These are phyloP conservation scores for Atalantia buxifolia DNA, from an alignment of 345 rosid genomes.

Conservation along the genomic window DNA sequence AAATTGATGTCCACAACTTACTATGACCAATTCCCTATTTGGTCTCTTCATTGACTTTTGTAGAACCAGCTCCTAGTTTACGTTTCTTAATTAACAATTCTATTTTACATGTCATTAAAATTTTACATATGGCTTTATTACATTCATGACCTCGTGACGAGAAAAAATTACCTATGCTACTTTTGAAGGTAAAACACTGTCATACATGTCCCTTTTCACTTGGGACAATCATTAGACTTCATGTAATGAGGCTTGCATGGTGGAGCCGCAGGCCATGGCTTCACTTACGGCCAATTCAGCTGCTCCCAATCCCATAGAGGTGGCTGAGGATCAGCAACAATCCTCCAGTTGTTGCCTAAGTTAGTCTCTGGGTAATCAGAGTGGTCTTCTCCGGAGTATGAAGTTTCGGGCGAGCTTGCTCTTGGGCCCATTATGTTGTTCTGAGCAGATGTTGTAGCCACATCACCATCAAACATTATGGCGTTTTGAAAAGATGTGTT, in stretches of 20 bases:
- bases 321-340: constrained; percentile 30
- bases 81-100: neutral
- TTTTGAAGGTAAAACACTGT: neutral
- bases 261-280: neutral
- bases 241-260: neutral
- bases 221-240: neutral
- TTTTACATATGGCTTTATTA: neutral
- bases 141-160: neutral
- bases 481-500: neutral
- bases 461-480: neutral
- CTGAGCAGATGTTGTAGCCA: constrained; percentile 2
- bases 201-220: neutral
- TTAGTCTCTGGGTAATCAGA: constrained; percentile 27
- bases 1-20: neutral
- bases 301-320: constrained; percentile 57
- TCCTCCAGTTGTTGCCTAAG: constrained; percentile 23
- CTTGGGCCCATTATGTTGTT: constrained; percentile 17
- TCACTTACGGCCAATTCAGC: constrained; percentile 41
- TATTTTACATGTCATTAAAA: neutral
- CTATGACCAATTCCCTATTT: neutral
- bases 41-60: neutral
- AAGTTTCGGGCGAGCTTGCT: constrained; percentile 46
- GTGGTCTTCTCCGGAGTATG: constrained; percentile 40
- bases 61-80: neutral
- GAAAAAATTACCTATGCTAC: neutral